Evolutionary conservation across 2,329 filamentous ascomycete species (phyloP), one percentile per base, ranked within the genome.

Genomic region (Parascedosporium putredinis): DNA sequence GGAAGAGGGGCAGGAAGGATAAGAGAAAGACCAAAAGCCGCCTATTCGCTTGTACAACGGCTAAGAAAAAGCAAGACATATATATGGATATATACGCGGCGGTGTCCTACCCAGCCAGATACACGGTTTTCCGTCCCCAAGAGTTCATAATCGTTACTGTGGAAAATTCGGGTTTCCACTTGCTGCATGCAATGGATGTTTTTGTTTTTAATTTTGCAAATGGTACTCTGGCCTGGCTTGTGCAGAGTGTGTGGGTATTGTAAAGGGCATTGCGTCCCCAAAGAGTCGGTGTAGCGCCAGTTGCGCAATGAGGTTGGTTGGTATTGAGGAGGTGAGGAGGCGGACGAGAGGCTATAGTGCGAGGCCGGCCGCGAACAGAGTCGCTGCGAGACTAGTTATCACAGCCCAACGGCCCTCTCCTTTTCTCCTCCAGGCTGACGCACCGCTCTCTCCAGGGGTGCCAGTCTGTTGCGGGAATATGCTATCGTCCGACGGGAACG

Each of bases 391-490:
- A 9, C 9, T 27, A 27, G 18, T 25, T 18, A 33, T 36, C 18
- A 20, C 16, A 1, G 36, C 47, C 47, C 36, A 43, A 22, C 24
- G 7, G 23, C 23, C 23, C 6, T 27, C 23, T 25, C 42, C 42
- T 14, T 20, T 27, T 8, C 23, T 23, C 34, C 47, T 9, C 36
- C 47, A 20, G 10, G n/a, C 14, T 14, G 4, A 29, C 3, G 16
- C 47, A 8, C 23, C 18, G 7, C 47, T 38, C 36, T 49, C 47
- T 14, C 7, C 27, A n/a, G 12, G 9, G 14, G 14, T 8, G n/a
- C 34, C 36, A 12, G 47, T 49, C 36, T 43, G 23, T 27, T 20
- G 22, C 24, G 47, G 47, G 36, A 49, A 43, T 5, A 49, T 43
- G 1, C 23, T 29, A 22, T 49, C 47, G n/a, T 33, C 47, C 20